Base-by-base conservation (phyloP, 2,329 filamentous ascomycete species). In the Ascocoryne sarcoides region DNA sequence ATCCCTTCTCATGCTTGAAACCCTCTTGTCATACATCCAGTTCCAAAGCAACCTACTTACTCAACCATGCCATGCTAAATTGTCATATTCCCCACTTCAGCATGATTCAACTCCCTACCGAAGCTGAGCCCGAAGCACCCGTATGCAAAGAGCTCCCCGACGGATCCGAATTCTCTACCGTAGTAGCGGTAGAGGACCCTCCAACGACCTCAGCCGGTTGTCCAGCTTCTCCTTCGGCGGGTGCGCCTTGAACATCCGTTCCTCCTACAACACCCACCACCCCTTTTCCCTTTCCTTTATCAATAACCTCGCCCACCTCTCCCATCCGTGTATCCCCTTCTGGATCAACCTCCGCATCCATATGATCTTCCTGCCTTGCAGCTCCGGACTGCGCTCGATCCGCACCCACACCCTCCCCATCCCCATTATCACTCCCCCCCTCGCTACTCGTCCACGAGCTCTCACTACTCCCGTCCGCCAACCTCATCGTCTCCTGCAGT, bases 401-500 rank as follows among this genome's bases (percentile, higher is more conserved):
- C 23, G 7, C 12, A 7, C 15, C 19, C 10, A 9, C 16, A 20
- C 29, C 15, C 9, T 36, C 43, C 14, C 37, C 40, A 30, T 37
- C 36, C 12, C 33, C 44, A 7, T 12, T 26, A 1, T 30, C 40
- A 16, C n/a, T 15, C 20, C 37, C 36, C 32, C 35, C 42, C 30
- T 37, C 40, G 19, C 40, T 42, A 16, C 34, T 46, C 37, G 43
- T 40, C 36, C 46, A 44, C 15, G 33, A 34, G n/a, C 39, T 43
- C 17, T 42, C 49, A 30, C 46, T 47, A 42, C 62, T 66, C 34
- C 64, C 66, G 61, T 42, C 65, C 2, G 72, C 76, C 42, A 80
- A 57, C 50, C 76, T 62, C 52, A 82, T 58, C 31, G 77, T 82
- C 68, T 82, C 77, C 59, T 79, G 75, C 5, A 83, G 57, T 32